A percentile compares a stretch with the other conserved stretches of the same genome.
phyloP scores from a whole-genome alignment of 257 asterid species.

The Coffea eugenioides region DNA sequence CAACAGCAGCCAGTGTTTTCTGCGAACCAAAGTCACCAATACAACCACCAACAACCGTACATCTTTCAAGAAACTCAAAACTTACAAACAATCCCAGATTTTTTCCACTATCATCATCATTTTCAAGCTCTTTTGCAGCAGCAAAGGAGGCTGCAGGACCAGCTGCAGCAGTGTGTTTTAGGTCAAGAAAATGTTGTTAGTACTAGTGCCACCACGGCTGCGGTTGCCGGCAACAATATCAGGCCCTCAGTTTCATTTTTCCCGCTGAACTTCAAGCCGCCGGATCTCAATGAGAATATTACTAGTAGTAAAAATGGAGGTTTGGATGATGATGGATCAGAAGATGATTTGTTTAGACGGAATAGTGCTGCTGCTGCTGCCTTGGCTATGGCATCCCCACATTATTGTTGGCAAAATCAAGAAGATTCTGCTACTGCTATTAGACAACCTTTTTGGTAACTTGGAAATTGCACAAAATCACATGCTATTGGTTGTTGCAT shows the following conservation, averaged over 20 bases:
- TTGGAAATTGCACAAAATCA: constrained; percentile 18
- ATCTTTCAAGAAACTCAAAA: constrained; percentile 39
- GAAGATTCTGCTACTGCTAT: constrained; percentile 45
- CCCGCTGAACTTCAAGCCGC: constrained; percentile 40
- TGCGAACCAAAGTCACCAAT: constrained; percentile 28
- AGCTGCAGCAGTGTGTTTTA: not conserved
- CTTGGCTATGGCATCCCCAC: constrained; percentile 39
- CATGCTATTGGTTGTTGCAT: not conserved
- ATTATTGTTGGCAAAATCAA: constrained; percentile 54
- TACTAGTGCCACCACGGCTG: not conserved
- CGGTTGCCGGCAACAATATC: not conserved
- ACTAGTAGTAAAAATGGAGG: constrained; percentile 1
- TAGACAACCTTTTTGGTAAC: constrained; percentile 53
- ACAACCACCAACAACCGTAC: constrained; percentile 17
- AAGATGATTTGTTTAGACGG: constrained; percentile 40
- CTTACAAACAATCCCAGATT: constrained; percentile 34
- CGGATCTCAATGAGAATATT: constrained; percentile 33
- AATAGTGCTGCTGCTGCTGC: constrained; percentile 27
- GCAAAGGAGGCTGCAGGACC: constrained; percentile 1
- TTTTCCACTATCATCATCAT: constrained; percentile 31
- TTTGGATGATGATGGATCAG: constrained; percentile 5
- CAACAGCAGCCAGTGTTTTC: constrained; percentile 22
- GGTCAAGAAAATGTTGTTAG: not conserved
- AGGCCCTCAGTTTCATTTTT: not conserved
- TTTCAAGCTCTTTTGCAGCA: constrained; percentile 23